Conservation (phyloP, 768 basidiomycete species). For the Terana coerulea region DNA sequence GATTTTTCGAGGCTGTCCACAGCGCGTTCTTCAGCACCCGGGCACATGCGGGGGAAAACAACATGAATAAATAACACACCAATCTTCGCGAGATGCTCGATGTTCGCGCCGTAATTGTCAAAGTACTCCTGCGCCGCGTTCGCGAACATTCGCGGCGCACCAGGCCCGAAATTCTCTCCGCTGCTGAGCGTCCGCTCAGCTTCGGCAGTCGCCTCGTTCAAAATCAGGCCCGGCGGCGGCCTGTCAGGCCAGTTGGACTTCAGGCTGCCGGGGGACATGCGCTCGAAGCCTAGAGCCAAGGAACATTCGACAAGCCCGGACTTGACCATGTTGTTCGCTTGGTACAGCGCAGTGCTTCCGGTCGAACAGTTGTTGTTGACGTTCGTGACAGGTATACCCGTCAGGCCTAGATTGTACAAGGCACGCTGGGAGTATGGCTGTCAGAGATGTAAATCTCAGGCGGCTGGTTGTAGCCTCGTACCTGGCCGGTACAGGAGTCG, state of each 20-base stretch:
- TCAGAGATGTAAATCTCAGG: not conserved
- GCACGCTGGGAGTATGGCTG: constrained; percentile 47
- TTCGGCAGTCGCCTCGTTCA: constrained; percentile 40
- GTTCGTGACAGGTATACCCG: constrained; percentile 79
- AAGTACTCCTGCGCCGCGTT: constrained; percentile 77
- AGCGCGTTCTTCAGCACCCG: not conserved
- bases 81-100: constrained; percentile 72
- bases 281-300: constrained; percentile 83
- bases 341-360: constrained; percentile 72
- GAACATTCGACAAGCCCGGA: constrained; percentile 69
- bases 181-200: constrained; percentile 41
- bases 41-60: not conserved
- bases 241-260: constrained; percentile 60
- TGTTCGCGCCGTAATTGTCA: constrained; percentile 62
- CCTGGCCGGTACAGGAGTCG: constrained; percentile 76
- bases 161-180: constrained; percentile 65
- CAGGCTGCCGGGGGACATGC: constrained; percentile 74
- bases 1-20: constrained; percentile 71
- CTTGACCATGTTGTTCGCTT: constrained; percentile 69
- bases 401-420: constrained; percentile 80
- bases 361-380: constrained; percentile 90
- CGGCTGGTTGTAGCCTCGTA: constrained; percentile 22
- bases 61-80: constrained; percentile 38
- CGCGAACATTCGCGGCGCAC: constrained; percentile 69
- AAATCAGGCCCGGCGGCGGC: constrained; percentile 42